These are phyloP conservation scores for Flagelloscypha sp. DNA, from an alignment of 768 basidiomycete species.

Conservation along the genomic window DNA sequence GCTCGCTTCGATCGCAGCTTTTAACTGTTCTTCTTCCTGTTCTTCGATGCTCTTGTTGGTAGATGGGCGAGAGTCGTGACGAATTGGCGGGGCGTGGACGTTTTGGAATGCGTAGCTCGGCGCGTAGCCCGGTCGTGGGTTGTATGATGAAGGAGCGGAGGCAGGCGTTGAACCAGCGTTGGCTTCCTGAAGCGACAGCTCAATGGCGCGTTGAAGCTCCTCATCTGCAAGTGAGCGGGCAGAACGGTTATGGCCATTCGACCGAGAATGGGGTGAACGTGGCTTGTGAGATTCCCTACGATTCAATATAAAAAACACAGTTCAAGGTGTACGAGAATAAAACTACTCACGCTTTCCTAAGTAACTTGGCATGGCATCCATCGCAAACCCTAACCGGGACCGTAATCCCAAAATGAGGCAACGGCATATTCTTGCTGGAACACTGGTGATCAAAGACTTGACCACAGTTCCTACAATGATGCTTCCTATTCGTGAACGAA, in stretches of 20 bases:
- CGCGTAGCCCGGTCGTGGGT: slow-evolving; percentile 65
- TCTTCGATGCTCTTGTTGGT: slow-evolving; percentile 17
- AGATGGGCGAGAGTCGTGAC: slow-evolving; percentile 44
- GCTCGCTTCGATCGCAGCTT: slow-evolving; percentile 92
- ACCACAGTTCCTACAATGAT: slow-evolving; percentile 97
- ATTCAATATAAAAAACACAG: no score
- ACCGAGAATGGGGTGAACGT: no score
- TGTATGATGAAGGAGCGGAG: no score
- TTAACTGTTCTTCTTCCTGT: slow-evolving; percentile 82
- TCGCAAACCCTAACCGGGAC: slow-evolving; percentile 95
- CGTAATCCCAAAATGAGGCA: slow-evolving; percentile 90
- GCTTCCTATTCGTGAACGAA: slow-evolving; percentile 92
- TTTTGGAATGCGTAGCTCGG: slow-evolving; percentile 56
- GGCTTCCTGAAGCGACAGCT: slow-evolving; percentile 79
- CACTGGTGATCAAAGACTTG: slow-evolving; percentile 94
- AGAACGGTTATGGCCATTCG: no score
- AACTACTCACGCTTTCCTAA: slow-evolving; percentile 54
- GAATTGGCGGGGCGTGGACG: slow-evolving; percentile 56
- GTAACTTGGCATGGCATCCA: slow-evolving; percentile 72
- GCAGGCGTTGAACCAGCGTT: slow-evolving; percentile 36
- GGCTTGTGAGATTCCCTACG: no score
- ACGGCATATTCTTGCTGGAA: slow-evolving; percentile 71
- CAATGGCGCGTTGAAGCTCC: slow-evolving; percentile 89
- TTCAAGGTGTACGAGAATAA: no score
- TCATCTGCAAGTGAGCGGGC: slow-evolving; percentile 67